Evolutionary conservation across 768 basidiomycete species (phyloP).

Genomic region (Boletus tomentosulus): DNA sequence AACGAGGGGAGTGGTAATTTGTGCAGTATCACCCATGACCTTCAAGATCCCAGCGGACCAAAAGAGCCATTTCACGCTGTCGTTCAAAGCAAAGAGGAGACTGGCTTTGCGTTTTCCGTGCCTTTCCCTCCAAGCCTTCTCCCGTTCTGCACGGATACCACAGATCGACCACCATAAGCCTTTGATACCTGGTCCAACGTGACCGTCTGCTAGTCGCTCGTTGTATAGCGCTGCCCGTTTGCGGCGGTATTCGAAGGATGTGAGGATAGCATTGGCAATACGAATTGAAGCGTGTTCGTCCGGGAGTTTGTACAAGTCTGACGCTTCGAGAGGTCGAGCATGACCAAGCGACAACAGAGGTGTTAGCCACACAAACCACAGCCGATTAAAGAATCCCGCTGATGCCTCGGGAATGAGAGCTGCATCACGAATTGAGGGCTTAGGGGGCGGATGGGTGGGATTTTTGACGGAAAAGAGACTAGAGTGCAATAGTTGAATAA

Average conservation of each 20-base stretch:
- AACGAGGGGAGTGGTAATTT: no score
- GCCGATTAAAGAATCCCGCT: not conserved
- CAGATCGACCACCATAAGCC: no score
- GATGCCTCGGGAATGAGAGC: not conserved
- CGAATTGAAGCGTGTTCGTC: no score
- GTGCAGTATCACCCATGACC: no score
- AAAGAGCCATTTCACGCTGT: no score
- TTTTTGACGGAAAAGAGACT: constrained; percentile 7
- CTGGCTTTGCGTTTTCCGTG: not conserved
- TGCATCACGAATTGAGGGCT: not conserved
- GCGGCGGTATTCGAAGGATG: not conserved
- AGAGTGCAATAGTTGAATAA: not conserved
- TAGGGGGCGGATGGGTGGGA: constrained; percentile 21
- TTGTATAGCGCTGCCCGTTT: not conserved
- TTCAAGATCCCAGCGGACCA: no score
- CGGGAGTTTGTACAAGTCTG: no score
- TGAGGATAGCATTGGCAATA: not conserved
- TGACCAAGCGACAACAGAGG: not conserved
- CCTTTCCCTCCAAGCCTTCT: no score
- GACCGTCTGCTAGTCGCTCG: not conserved
- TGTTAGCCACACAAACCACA: not conserved
- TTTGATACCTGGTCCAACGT: no score
- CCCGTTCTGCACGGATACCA: no score
- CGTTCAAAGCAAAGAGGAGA: not conserved
- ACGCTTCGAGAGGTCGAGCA: no score